Evolutionary conservation across 192 early-diverging fungal genomes (phyloP).

Genomic region (Mortierella claussenii): DNA sequence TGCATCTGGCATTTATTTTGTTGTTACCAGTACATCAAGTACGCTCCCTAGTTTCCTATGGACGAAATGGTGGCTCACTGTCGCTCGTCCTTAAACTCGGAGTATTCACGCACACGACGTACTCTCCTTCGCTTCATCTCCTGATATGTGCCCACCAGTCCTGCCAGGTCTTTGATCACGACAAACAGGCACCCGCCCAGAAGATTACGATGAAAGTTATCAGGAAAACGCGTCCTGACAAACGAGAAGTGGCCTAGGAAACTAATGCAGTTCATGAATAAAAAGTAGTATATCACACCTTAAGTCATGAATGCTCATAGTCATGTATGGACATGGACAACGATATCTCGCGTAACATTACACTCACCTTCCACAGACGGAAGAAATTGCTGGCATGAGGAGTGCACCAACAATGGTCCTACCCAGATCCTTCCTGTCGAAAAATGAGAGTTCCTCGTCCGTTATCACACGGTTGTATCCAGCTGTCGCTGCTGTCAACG

Average conservation of each 20-base stretch:
- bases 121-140: constrained; percentile 52
- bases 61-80: constrained; percentile 1
- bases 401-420: constrained; percentile 72
- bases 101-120: constrained; percentile 49
- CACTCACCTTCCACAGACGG: constrained; percentile 66
- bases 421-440: constrained; percentile 64
- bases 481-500: constrained; percentile 13
- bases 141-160: constrained; percentile 67
- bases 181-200: constrained; percentile 68
- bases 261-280: constrained; percentile 26
- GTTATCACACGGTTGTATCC: constrained; percentile 22
- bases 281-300: too few species aligned
- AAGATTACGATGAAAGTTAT: constrained; percentile 63
- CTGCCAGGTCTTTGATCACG: constrained; percentile 68
- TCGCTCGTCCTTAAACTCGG: constrained; percentile 48
- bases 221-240: constrained; percentile 56
- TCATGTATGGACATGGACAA: too few species aligned
- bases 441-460: constrained; percentile 65
- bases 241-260: constrained; percentile 61
- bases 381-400: constrained; percentile 73
- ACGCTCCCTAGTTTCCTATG: too few species aligned
- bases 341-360: too few species aligned
- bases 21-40: too few species aligned
- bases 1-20: too few species aligned
- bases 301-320: too few species aligned